Evolutionary conservation across 2,329 filamentous ascomycete species (phyloP), one percentile per base, ranked within the genome.

Genomic region (Aaosphaeria pasadenensis): DNA sequence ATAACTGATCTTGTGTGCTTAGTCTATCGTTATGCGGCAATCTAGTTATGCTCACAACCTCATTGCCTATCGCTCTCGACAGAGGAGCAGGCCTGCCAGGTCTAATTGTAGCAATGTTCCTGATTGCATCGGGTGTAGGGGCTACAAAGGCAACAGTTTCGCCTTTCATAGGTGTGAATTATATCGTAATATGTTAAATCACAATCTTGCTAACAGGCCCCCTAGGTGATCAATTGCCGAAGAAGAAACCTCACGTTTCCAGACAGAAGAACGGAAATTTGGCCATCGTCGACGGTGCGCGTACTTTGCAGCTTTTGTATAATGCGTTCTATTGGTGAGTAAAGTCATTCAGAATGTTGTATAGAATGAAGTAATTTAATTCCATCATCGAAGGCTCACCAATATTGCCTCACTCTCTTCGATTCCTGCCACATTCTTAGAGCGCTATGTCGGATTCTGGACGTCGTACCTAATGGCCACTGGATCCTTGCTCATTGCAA

Each of bases 391-490:
- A 68, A 88, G 89, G 70, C 58, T 88, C 31, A 86, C 85, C 29
- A 81, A 83, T 5, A 74, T 89, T 7, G 87, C 82, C 0, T 72
- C 82, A 39, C 39, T 60, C 7, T 86, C 81, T 0, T 72, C 81
- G 41, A 76, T 88, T 55, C 83, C 81, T 7, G 88, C 84, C 1
- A 82, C 82, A 1, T 84, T 84, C 61, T 79, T 88, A 75, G 87
- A 89, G 67, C 72, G 78, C 51, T 77, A 85, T 59, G 69, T 85
- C 49, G 84, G 83, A 4, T 89, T 87, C 69, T 83, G 86, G 86
- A 77, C 79, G 1, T 85, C 82, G 2, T 88, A 78, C 58, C 66
- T 85, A 28, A 69, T 86, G 43, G 78, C 80, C 45, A 79, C 84
- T 56, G 75, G 75, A 66, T 78, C 86, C 86, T 89, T 70, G 71